These are phyloP conservation scores for Primulina eburnea DNA, from an alignment of 257 asterid genomes.

Conservation along the genomic window DNA sequence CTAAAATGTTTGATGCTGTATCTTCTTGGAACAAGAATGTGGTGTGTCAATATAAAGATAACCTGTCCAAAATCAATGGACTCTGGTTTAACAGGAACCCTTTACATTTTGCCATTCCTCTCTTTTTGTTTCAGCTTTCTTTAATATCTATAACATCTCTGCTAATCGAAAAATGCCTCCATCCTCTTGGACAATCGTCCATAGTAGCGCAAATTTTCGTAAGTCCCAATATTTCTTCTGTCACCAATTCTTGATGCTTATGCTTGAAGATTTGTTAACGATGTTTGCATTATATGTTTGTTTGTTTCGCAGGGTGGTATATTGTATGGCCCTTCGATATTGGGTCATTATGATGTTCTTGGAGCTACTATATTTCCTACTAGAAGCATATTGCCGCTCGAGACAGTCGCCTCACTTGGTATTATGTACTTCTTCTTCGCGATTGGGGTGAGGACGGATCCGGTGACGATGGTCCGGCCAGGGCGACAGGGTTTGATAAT, in stretches of 20 bases:
- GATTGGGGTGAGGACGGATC: conserved; percentile 55
- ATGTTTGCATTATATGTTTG: background rate
- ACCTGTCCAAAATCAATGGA: conserved; percentile 42
- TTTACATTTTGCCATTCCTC: conserved; percentile 54
- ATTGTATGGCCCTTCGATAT: conserved; percentile 62
- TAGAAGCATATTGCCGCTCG: conserved; percentile 44
- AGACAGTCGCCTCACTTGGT: conserved; percentile 54
- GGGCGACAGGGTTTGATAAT: conserved; percentile 36
- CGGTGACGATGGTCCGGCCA: conserved; percentile 47
- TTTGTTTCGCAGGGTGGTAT: conserved; percentile 58
- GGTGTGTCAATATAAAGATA: conserved; percentile 51
- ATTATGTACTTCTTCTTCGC: conserved; percentile 61
- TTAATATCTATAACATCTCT: conserved; percentile 43
- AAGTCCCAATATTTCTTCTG: conserved; percentile 22
- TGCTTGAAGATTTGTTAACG: background rate
- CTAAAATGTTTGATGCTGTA: conserved; percentile 11
- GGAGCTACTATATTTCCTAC: conserved; percentile 44
- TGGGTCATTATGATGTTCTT: conserved; percentile 37
- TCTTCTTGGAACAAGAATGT: conserved; percentile 35
- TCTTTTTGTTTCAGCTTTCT: conserved; percentile 57
- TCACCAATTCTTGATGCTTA: background rate
- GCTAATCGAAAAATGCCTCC: conserved; percentile 47
- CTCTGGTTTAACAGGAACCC: conserved; percentile 41
- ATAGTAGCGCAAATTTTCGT: conserved; percentile 69
- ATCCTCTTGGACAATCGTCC: conserved; percentile 70